A percentile compares a stretch with the other conserved stretches of the same genome.
Conservation (phyloP, 352 stramenopile genomes). For the Phytophthora cryptogea region DNA sequence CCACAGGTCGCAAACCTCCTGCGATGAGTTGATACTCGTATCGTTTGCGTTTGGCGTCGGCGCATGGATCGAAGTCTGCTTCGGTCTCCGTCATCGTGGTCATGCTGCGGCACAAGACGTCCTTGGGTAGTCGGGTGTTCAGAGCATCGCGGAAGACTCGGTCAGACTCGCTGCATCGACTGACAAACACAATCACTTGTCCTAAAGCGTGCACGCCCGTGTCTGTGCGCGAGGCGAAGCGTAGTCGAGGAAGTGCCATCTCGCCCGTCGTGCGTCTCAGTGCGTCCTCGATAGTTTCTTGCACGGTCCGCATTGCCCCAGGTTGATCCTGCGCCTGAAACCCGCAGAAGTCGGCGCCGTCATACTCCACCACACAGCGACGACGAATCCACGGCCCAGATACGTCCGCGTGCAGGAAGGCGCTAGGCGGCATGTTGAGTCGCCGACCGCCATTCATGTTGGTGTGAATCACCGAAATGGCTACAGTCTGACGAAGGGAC, state of each 20-base stretch:
- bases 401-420: constrained; percentile 47
- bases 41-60: constrained; percentile 55
- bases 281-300: constrained; percentile 76
- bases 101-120: constrained; percentile 56
- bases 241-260: constrained; percentile 59
- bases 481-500: background rate
- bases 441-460: constrained; percentile 23
- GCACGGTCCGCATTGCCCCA: constrained; percentile 57
- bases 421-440: constrained; percentile 46
- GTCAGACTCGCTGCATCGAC: constrained; percentile 56
- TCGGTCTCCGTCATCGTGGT: constrained; percentile 23
- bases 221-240: constrained; percentile 92
- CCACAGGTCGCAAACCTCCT: constrained; percentile 54
- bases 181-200: constrained; percentile 91
- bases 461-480: constrained; percentile 16
- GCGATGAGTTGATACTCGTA: constrained; percentile 71
- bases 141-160: constrained; percentile 60
- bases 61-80: constrained; percentile 54
- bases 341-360: constrained; percentile 75
- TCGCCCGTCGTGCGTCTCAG: constrained; percentile 73
- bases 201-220: constrained; percentile 91
- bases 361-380: constrained; percentile 69
- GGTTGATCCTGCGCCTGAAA: constrained; percentile 83
- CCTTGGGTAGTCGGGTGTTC: constrained; percentile 72
- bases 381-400: constrained; percentile 26